Conservation (phyloP, 345 rosid genomes). For the Cochlearia excelsa region DNA sequence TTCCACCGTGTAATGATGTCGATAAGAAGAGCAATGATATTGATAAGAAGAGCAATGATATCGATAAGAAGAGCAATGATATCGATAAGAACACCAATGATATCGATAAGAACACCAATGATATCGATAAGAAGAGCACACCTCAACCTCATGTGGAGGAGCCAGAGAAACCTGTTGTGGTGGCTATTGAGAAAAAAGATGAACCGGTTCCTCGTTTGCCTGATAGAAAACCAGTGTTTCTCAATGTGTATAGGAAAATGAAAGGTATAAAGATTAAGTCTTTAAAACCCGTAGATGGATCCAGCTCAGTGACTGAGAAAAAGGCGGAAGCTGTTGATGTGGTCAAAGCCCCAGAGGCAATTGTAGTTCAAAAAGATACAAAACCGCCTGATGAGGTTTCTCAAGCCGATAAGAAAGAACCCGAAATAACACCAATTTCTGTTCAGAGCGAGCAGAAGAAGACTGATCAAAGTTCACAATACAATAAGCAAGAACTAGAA, state of each 20-base stretch:
- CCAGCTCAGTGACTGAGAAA: slow-evolving; percentile 40
- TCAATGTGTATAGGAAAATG: slow-evolving; percentile 59
- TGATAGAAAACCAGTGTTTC: slow-evolving; percentile 43
- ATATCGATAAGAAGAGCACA: slow-evolving; percentile 46
- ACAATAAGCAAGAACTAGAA: slow-evolving; percentile 66
- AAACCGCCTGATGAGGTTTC: slow-evolving; percentile 18
- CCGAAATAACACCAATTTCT: slow-evolving; percentile 26
- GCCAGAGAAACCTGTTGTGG: slow-evolving; percentile 44
- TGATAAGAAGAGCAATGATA: too few relatives aligned
- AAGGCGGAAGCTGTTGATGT: slow-evolving; percentile 12
- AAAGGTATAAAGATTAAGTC: slow-evolving; percentile 78
- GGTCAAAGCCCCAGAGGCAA: slow-evolving; percentile 33
- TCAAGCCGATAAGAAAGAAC: slow-evolving; percentile 24
- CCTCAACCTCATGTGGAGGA: slow-evolving; percentile 40
- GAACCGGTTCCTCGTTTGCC: slow-evolving; percentile 55
- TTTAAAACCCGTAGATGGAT: slow-evolving; percentile 44
- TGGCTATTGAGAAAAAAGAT: slow-evolving; percentile 49
- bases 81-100: too few relatives aligned
- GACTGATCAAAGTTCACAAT: slow-evolving; percentile 36
- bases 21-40: slow-evolving; percentile 46
- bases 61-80: too few relatives aligned
- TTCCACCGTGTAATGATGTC: slow-evolving; percentile 43
- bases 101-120: too few relatives aligned
- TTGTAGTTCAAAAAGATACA: slow-evolving; percentile 30
- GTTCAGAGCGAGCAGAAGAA: slow-evolving; percentile 45